Conservation (phyloP, 1,139 yeast genomes). For the Debaryomyces sp. region DNA sequence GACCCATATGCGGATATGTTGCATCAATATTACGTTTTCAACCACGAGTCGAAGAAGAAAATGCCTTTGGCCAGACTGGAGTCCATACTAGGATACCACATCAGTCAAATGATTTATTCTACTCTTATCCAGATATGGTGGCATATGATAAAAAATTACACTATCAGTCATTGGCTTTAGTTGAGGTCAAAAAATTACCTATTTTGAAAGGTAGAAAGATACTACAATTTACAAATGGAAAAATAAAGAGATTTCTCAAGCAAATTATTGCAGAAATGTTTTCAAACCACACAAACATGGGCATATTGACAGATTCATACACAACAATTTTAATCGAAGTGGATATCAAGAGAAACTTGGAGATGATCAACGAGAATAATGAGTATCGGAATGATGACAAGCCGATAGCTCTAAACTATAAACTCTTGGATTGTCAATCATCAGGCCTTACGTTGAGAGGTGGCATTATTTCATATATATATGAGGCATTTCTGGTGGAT, state of each 20-base stretch:
- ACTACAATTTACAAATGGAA: neutral
- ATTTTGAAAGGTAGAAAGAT: neutral
- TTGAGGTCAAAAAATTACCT: conserved; percentile 5
- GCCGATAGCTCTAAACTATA: conserved; percentile 2
- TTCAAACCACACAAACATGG: conserved; percentile 2
- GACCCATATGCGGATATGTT: neutral
- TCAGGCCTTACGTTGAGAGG: neutral
- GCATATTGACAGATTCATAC: conserved; percentile 7
- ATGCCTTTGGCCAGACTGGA: neutral
- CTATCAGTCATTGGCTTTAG: neutral
- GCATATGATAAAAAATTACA: neutral
- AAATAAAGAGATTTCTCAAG: neutral
- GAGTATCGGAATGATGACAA: neutral
- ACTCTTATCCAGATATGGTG: neutral
- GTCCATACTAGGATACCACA: conserved; percentile 1
- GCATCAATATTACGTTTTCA: neutral
- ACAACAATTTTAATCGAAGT: conserved; percentile 3
- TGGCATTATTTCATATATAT: neutral
- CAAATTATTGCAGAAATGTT: conserved; percentile 5
- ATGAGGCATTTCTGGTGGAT: neutral
- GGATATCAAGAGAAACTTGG: conserved; percentile 1
- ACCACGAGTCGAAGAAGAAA: neutral
- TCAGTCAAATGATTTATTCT: neutral
- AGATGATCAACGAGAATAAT: neutral
- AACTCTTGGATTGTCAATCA: conserved; percentile 2